Evolutionary conservation across 2,329 filamentous ascomycete species (phyloP), one percentile per base, ranked within the genome.

Genomic region (Didymella keratinophila): DNA sequence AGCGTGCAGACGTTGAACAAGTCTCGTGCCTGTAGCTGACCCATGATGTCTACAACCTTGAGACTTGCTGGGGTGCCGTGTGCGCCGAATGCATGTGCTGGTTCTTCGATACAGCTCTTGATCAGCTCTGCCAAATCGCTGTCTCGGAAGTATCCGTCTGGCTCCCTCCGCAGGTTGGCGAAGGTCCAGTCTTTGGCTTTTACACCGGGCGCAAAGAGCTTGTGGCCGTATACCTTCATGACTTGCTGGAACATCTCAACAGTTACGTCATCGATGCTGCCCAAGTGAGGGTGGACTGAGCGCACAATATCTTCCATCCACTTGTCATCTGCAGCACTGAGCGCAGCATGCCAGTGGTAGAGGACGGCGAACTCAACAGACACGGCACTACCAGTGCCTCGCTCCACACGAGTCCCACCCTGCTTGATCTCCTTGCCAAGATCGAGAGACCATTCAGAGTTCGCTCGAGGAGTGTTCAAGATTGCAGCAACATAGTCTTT

Each of bases 331-430:
- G 85, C 87, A 56, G 86, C 84, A 52, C 82, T 84, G 66, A 93
- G 90, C 65, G 89, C 88, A 7, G 90, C 92, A 79, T 95, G 92
- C 91, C 91, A 95, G 63, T 92, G 85, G 75, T 96, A 96, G 67
- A 90, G 88, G 10, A 96, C 82, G 71, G 94, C 95, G 81, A 96
- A 96, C 77, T 96, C 92, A 4, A 89, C 90, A 0, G 90, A 93
- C 10, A 93, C 90, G 63, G 89, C 87, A 69, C 94, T 96, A 52
- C 92, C 92, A 0, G 90, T 87, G 50, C 91, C 92, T 16, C 86
- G 63, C 48, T 69, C 68, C 16, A 70, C 83, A 50, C 90, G 87
- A 0, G 87, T 85, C 81, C 5, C 93, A 2, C 84, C 76, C 27
- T 81, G 9, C 82, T 87, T 63, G 81, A 77, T 47, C 68, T 70